Evolutionary conservation across 495 filamentous ascomycete species (phyloP).

Genomic region (Penicillium silybi): DNA sequence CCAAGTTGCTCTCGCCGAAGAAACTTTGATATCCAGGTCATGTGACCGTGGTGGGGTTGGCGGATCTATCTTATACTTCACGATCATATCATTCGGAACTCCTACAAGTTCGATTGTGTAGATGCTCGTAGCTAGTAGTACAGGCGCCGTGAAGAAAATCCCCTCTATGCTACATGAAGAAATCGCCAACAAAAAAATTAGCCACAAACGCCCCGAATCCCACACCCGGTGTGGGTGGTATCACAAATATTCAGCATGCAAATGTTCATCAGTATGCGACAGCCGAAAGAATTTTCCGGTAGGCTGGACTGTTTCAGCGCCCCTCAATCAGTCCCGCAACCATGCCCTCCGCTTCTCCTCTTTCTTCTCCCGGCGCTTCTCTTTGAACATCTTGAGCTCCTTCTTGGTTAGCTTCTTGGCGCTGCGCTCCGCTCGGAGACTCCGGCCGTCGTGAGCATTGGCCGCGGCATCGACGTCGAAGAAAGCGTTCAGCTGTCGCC

Average conservation of each 20-base stretch:
- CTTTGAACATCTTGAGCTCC: slow-evolving; percentile 73
- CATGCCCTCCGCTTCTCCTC: slow-evolving; percentile 93
- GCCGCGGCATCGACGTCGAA: slow-evolving; percentile 98
- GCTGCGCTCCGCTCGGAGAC: slow-evolving; percentile 80
- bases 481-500: slow-evolving; percentile 87
- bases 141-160: slow-evolving; percentile 3
- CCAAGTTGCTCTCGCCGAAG: slow-evolving; percentile 16
- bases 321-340: slow-evolving; percentile 60
- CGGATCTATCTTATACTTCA: not conserved
- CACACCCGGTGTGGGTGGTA: slow-evolving; percentile 19
- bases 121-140: slow-evolving; percentile 3
- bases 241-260: slow-evolving; percentile 16
- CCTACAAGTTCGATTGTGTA: not conserved
- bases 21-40: slow-evolving; percentile 28
- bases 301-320: not conserved
- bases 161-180: not conserved
- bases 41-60: slow-evolving; percentile 23
- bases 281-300: not conserved
- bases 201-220: slow-evolving; percentile 21
- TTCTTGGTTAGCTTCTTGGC: slow-evolving; percentile 83
- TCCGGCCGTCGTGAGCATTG: slow-evolving; percentile 86
- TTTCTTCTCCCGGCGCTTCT: slow-evolving; percentile 79
- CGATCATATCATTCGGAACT: not conserved
- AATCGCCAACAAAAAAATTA: slow-evolving; percentile 5
- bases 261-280: slow-evolving; percentile 12